A percentile compares a stretch with the other conserved stretches of the same genome.
These are phyloP conservation scores for Hirschfeldia incana DNA, from an alignment of 345 rosid species.

Conservation along the genomic window DNA sequence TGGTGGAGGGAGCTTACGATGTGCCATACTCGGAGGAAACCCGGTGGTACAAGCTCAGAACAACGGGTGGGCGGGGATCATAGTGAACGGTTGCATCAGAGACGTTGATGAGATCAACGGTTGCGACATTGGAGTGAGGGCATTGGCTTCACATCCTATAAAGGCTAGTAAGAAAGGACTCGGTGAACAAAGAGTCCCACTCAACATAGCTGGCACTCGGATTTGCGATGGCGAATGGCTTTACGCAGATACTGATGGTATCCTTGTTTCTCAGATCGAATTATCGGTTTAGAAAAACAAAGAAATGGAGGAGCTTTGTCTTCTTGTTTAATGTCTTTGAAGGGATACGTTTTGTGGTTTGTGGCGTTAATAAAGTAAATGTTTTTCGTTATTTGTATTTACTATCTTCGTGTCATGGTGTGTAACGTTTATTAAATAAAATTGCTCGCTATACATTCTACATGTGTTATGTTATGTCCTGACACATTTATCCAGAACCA, in stretches of 20 bases:
- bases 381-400: neutral
- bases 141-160: constrained; percentile 78
- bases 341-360: neutral
- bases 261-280: constrained; percentile 65
- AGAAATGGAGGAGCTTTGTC: constrained; percentile 6
- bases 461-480: neutral
- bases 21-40: constrained; percentile 82
- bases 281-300: constrained; percentile 44
- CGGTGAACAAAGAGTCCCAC: constrained; percentile 68
- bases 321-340: neutral
- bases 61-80: constrained; percentile 82
- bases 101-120: constrained; percentile 88
- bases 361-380: neutral
- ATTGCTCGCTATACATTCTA: neutral
- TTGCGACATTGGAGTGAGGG: constrained; percentile 83
- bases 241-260: constrained; percentile 84
- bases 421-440: neutral
- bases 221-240: constrained; percentile 84
- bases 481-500: neutral
- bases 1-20: constrained; percentile 73
- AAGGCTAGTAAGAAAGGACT: constrained; percentile 75
- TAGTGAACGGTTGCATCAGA: constrained; percentile 78
- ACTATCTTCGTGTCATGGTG: neutral
- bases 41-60: constrained; percentile 89
- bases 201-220: constrained; percentile 65